A percentile compares a stretch with the other conserved stretches of the same genome.
Conservation (phyloP, 1,139 yeast genomes). For the Debaryomyces sp. region DNA sequence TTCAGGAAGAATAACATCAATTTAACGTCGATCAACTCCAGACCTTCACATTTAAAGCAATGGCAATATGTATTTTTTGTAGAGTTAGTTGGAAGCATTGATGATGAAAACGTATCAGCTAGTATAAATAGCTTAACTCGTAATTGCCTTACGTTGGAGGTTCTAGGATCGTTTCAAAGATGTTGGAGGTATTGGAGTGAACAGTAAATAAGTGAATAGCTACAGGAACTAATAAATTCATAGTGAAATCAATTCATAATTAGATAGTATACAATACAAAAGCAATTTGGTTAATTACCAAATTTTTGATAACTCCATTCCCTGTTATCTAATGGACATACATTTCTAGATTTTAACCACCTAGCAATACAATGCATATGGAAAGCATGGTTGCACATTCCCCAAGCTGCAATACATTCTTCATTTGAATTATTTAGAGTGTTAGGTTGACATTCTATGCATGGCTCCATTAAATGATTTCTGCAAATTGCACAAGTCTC, state of each 20-base stretch:
- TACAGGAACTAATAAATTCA: neutral
- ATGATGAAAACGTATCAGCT: constrained; percentile 17
- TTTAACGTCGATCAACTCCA: constrained; percentile 70
- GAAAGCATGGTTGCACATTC: constrained; percentile 91
- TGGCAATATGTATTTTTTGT: constrained; percentile 89
- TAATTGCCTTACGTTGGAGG: constrained; percentile 36
- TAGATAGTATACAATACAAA: constrained; percentile 5
- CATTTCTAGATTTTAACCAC: constrained; percentile 97
- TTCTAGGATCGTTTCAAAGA: constrained; percentile 41
- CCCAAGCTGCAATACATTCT: constrained; percentile 97
- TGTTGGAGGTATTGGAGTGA: constrained; percentile 27
- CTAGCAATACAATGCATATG: constrained; percentile 94
- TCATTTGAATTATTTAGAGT: constrained; percentile 66
- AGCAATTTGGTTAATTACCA: constrained; percentile 41
- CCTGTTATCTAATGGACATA: constrained; percentile 94
- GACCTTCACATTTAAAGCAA: constrained; percentile 64
- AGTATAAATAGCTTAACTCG: constrained; percentile 22
- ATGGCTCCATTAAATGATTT: constrained; percentile 97
- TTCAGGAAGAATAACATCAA: constrained; percentile 62
- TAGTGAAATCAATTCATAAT: constrained; percentile 3
- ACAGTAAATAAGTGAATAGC: constrained; percentile 3
- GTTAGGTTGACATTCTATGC: constrained; percentile 95
- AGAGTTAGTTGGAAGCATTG: constrained; percentile 51
- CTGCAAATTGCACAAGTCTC: constrained; percentile 99
- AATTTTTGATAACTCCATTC: constrained; percentile 91